Conservation (phyloP, 129 eudicot species). For the Tagetes erecta region DNA sequence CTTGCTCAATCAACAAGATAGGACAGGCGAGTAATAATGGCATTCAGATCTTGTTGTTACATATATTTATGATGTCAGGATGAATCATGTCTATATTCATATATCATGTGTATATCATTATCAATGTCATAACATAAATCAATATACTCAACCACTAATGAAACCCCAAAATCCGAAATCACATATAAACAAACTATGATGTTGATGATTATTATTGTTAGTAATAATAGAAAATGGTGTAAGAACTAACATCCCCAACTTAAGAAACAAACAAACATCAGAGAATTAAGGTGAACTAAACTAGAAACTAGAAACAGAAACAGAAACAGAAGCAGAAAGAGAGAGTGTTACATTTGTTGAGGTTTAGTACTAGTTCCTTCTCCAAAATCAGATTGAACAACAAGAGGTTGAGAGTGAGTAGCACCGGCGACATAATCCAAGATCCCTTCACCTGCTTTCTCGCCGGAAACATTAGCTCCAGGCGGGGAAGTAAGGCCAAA, state of each 20-base stretch:
- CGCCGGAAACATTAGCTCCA: conserved; percentile 37
- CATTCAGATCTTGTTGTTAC: background rate
- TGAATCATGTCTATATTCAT: too few relatives aligned
- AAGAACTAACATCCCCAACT: too few relatives aligned
- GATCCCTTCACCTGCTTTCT: conserved; percentile 70
- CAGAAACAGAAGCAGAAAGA: background rate
- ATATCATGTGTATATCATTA: background rate
- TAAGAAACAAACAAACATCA: too few relatives aligned
- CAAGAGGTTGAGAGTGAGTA: conserved; percentile 8
- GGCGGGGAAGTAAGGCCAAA: conserved; percentile 60
- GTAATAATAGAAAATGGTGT: too few relatives aligned
- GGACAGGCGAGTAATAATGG: conserved; percentile 14
- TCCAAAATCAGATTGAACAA: background rate
- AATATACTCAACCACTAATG: background rate
- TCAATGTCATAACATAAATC: background rate
- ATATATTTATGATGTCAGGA: background rate
- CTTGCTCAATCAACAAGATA: conserved; percentile 59
- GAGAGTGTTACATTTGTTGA: background rate
- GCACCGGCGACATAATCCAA: conserved; percentile 56
- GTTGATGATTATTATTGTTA: too few relatives aligned
- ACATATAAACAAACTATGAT: too few relatives aligned
- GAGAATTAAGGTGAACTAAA: background rate
- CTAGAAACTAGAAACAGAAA: background rate
- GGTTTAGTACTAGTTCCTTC: background rate
- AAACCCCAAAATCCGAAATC: too few relatives aligned